A percentile compares a stretch with the other conserved stretches of the same genome.
Evolutionary conservation across 2,329 filamentous ascomycete species (phyloP).

Genomic region (Parastagonospora nodorum): DNA sequence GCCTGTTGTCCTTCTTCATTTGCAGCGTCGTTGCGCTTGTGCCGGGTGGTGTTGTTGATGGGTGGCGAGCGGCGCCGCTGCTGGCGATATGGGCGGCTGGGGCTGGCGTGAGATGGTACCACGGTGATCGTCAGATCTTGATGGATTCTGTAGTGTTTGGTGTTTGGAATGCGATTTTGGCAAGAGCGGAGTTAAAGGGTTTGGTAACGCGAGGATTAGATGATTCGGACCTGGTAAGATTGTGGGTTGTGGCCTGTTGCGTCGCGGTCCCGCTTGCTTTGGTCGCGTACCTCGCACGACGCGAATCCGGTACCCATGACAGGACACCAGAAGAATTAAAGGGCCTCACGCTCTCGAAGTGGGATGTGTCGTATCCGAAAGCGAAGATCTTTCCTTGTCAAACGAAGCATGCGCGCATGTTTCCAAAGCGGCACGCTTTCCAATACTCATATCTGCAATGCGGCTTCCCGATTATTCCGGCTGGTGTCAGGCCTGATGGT

Average conservation of each 20-base stretch:
- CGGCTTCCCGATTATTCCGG: conserved; percentile 69
- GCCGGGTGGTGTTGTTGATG: conserved; percentile 5
- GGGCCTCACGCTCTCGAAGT: conserved; percentile 7
- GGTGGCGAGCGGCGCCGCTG: conserved; percentile 21
- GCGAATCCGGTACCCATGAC: neutral
- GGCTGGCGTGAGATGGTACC: conserved; percentile 19
- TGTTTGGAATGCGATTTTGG: conserved; percentile 9
- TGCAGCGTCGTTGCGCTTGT: conserved; percentile 7
- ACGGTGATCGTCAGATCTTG: conserved; percentile 23
- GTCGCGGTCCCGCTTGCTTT: conserved; percentile 17
- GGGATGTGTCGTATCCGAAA: conserved; percentile 23
- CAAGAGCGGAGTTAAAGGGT: conserved; percentile 11
- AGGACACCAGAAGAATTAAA: neutral
- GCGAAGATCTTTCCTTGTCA: conserved; percentile 65
- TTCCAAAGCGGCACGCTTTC: conserved; percentile 71
- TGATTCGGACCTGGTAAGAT: conserved; percentile 1
- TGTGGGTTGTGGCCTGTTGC: conserved; percentile 6
- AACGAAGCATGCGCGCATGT: conserved; percentile 69
- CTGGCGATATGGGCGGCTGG: conserved; percentile 26
- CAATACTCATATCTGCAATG: conserved; percentile 72
- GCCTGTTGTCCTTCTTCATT: conserved; percentile 12
- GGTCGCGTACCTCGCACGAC: conserved; percentile 5
- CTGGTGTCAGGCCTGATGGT: conserved; percentile 47
- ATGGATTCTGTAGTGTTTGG: conserved; percentile 27
- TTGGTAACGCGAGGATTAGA: conserved; percentile 15